Conservation (phyloP, 2,329 filamentous ascomycete species). For the Aspergillus fijiensis region DNA sequence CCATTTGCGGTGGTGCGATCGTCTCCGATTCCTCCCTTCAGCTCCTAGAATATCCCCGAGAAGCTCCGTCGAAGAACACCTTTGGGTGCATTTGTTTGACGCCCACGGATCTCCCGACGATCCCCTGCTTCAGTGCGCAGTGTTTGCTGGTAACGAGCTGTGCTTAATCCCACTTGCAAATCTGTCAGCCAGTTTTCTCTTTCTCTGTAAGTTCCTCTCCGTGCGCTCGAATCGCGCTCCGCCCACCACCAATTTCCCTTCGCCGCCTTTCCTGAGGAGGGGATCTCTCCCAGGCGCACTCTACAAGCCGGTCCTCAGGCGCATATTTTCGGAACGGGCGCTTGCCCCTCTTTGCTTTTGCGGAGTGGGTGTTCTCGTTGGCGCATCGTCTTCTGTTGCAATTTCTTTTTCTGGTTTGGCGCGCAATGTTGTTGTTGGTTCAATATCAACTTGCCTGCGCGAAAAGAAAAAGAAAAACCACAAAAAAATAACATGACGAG, state of each 20-base stretch:
- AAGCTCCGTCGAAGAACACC: constrained; percentile 7
- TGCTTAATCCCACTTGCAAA: neutral
- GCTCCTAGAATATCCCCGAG: constrained; percentile 5
- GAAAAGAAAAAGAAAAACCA: neutral
- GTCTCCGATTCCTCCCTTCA: neutral
- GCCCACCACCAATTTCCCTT: constrained; percentile 8
- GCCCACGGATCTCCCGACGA: constrained; percentile 6
- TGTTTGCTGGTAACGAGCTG: neutral
- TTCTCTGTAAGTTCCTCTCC: constrained; percentile 9
- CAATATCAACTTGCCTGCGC: neutral
- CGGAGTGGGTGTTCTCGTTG: neutral
- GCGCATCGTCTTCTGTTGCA: neutral
- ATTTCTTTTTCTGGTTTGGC: neutral
- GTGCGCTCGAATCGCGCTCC: neutral
- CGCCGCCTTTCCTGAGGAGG: neutral
- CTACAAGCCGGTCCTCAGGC: neutral
- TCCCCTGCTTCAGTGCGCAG: neutral
- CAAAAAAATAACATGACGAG: neutral
- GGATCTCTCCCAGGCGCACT: neutral
- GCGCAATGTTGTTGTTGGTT: neutral
- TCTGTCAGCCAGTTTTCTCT: constrained; percentile 1
- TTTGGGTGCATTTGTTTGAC: constrained; percentile 2
- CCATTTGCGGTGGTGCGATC: neutral
- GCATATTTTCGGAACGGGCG: neutral
- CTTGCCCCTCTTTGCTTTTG: neutral